Conservation (phyloP, 1,284 basidiomycete genomes). For the Malassezia yamatoensis region DNA sequence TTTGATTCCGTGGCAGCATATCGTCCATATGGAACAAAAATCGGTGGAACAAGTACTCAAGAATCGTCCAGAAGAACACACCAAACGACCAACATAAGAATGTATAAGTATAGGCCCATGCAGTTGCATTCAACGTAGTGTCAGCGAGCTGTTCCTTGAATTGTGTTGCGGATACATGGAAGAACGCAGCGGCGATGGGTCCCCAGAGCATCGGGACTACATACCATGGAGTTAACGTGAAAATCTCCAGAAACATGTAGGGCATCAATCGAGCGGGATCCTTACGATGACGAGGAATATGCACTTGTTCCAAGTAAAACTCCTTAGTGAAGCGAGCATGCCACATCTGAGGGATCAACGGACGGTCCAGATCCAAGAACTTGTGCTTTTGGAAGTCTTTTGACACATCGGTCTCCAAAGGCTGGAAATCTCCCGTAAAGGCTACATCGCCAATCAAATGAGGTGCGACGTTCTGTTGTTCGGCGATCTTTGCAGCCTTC, state of each 20-base stretch:
- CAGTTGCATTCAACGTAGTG: constrained; percentile 22
- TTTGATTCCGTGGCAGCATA: constrained; percentile 71
- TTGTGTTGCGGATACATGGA: constrained; percentile 68
- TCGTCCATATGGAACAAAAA: constrained; percentile 96
- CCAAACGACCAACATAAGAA: constrained; percentile 61
- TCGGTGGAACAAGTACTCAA: constrained; percentile 91
- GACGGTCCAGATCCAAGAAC: constrained; percentile 82
- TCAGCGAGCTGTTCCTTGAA: constrained; percentile 51
- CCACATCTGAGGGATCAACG: constrained; percentile 76
- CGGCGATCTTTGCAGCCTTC: constrained; percentile 18
- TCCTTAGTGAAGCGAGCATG: constrained; percentile 76
- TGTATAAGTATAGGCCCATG: constrained; percentile 50
- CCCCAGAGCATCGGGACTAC: constrained; percentile 85
- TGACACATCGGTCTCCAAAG: constrained; percentile 33
- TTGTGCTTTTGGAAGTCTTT: constrained; percentile 62
- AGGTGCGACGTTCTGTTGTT: neutral
- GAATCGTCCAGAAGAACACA: constrained; percentile 81
- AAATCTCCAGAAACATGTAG: constrained; percentile 68
- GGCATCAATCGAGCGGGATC: constrained; percentile 81
- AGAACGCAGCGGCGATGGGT: constrained; percentile 73
- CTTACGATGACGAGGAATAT: constrained; percentile 77
- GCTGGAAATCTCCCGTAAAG: constrained; percentile 52
- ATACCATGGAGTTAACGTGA: constrained; percentile 86
- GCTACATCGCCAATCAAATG: constrained; percentile 25
- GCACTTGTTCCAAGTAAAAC: constrained; percentile 91